These are phyloP conservation scores for Pseudohalonectria lignicola DNA, from an alignment of 2,329 filamentous ascomycete species.

Conservation along the genomic window DNA sequence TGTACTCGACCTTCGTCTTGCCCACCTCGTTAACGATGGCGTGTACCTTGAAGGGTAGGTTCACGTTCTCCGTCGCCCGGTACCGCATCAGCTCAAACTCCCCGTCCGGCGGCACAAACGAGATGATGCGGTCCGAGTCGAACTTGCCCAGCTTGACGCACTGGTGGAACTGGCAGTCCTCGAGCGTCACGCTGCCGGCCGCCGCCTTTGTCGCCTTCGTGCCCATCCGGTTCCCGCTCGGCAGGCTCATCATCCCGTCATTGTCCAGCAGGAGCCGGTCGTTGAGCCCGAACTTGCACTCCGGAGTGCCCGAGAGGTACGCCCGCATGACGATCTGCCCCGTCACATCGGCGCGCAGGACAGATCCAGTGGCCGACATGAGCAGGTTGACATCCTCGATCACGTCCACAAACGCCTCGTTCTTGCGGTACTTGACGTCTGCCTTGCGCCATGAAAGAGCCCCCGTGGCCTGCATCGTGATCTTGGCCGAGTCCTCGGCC, in stretches of 20 bases:
- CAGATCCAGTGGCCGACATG: conserved; percentile 95
- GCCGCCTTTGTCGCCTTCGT: conserved; percentile 91
- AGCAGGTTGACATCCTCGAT: conserved; percentile 98
- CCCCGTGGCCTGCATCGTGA: conserved; percentile 98
- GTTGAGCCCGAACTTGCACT: conserved; percentile 98
- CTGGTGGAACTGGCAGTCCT: conserved; percentile 98
- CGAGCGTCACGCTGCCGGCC: conserved; percentile 86
- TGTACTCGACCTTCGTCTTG: conserved; percentile 96
- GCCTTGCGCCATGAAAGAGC: conserved; percentile 94
- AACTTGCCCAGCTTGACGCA: conserved; percentile 97
- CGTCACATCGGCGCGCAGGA: conserved; percentile 89
- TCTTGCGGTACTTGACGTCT: conserved; percentile 98
- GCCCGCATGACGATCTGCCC: conserved; percentile 98
- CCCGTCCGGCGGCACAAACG: conserved; percentile 90
- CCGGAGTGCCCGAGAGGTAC: conserved; percentile 89
- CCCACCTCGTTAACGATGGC: conserved; percentile 97
- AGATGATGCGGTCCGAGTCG: conserved; percentile 92
- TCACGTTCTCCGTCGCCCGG: conserved; percentile 95
- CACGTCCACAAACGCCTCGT: conserved; percentile 97
- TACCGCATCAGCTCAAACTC: conserved; percentile 99
- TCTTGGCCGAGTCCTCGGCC: conserved; percentile 89
- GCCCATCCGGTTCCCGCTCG: conserved; percentile 65
- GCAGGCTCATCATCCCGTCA: conserved; percentile 52
- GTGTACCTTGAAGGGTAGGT: conserved; percentile 96
- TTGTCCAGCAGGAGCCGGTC: conserved; percentile 86